phyloP scores from a whole-genome alignment of 495 filamentous ascomycete species.

The Viridothelium virens region DNA sequence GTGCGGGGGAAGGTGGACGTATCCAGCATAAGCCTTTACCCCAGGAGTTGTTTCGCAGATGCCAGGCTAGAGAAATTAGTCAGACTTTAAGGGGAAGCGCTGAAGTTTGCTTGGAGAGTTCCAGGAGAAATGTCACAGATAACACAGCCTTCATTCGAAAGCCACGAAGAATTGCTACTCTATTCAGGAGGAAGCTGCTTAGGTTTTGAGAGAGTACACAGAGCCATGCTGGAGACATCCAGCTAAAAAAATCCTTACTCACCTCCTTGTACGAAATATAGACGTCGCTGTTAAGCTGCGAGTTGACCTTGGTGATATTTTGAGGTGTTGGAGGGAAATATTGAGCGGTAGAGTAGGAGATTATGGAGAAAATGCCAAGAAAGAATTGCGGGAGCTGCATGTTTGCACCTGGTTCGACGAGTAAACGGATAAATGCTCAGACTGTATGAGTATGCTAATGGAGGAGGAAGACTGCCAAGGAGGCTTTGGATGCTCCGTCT shows the following conservation, averaged over 20 bases:
- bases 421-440: no score
- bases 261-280: slow-evolving; percentile 62
- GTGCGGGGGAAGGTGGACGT: slow-evolving; percentile 44
- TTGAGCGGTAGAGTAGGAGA: not conserved
- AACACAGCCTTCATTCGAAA: no score
- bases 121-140: no score
- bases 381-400: not conserved
- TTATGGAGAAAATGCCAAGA: not conserved
- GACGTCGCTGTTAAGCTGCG: slow-evolving; percentile 50
- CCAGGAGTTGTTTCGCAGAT: slow-evolving; percentile 11
- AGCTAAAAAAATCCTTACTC: slow-evolving; percentile 10
- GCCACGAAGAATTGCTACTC: slow-evolving; percentile 12
- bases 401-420: not conserved
- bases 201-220: not conserved
- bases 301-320: slow-evolving; percentile 47
- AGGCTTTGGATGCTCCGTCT: no score
- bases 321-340: slow-evolving; percentile 52
- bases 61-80: slow-evolving; percentile 24
- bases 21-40: slow-evolving; percentile 27
- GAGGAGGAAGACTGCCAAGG: no score
- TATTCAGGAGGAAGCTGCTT: slow-evolving; percentile 28
- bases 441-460: no score
- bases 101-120: not conserved
- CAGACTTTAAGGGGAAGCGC: slow-evolving; percentile 15
- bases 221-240: not conserved